Conservation (phyloP, 371 early-diverging fungal species). For the Mitosporidium daphniae region DNA sequence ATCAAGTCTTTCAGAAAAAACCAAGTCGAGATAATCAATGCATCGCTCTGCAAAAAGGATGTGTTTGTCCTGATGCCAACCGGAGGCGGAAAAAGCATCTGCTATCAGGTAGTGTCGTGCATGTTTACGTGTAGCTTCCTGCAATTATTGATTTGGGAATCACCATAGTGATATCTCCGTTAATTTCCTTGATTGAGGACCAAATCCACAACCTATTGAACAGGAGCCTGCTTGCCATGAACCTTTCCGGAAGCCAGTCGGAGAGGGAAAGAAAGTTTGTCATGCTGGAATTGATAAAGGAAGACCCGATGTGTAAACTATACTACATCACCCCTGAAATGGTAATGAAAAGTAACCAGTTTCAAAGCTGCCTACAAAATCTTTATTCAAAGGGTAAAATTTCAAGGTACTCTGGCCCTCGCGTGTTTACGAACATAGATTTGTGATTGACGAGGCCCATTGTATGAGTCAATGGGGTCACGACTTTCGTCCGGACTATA, state of each 20-base stretch:
- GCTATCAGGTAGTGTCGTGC: no score
- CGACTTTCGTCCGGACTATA: conserved; percentile 59
- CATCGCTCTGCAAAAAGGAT: conserved; percentile 43
- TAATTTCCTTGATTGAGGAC: conserved; percentile 84
- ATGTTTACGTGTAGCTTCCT: no score
- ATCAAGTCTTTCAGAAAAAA: conserved; percentile 46
- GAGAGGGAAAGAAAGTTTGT: conserved; percentile 2
- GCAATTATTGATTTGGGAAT: conserved; percentile 33
- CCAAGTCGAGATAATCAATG: conserved; percentile 69
- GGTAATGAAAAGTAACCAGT: conserved; percentile 23
- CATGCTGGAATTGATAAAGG: conserved; percentile 7
- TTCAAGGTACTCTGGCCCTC: no score
- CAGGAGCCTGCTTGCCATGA: conserved; percentile 30
- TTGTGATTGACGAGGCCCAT: conserved; percentile 95
- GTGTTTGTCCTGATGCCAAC: conserved; percentile 98
- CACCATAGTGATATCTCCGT: conserved; percentile 77
- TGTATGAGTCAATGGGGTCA: conserved; percentile 90
- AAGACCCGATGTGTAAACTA: conserved; percentile 13
- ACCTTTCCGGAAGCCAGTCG: conserved; percentile 21
- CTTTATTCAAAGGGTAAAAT: no score
- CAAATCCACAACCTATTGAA: conserved; percentile 45
- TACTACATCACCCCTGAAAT: conserved; percentile 87
- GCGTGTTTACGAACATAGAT: no score
- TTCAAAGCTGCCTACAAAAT: conserved; percentile 15
- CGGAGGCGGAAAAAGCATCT: conserved; percentile 91